Evolutionary conservation across 225 moss, liverwort and hornwort genomes (phyloP).

Genomic region (Marchantia polymorpha): DNA sequence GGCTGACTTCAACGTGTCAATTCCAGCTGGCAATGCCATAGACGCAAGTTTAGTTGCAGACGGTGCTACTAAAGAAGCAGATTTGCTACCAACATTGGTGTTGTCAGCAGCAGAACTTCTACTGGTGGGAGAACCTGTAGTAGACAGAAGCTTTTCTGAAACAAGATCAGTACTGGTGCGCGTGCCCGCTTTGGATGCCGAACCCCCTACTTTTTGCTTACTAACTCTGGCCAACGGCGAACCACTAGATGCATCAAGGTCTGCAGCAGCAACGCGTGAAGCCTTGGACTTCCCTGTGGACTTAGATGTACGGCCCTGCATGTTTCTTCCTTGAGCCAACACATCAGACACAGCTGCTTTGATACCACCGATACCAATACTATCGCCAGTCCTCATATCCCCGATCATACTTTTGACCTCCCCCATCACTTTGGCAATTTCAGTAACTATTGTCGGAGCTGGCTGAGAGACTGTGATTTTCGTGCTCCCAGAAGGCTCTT

Average conservation of each 20-base stretch:
- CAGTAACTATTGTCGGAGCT: slow-evolving; percentile 31
- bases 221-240: background rate
- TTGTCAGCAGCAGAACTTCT: background rate
- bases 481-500: background rate
- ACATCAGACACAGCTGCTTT: slow-evolving; percentile 6
- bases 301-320: slow-evolving; percentile 17
- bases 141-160: background rate
- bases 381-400: slow-evolving; percentile 24
- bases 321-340: slow-evolving; percentile 22
- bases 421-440: slow-evolving; percentile 30
- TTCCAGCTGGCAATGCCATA: too few species aligned
- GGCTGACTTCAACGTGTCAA: background rate
- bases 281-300: slow-evolving; percentile 13
- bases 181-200: background rate
- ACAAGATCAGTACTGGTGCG: background rate
- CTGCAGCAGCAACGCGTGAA: background rate
- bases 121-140: background rate
- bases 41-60: background rate
- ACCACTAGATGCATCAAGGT: background rate
- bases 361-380: background rate
- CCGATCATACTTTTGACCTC: slow-evolving; percentile 38
- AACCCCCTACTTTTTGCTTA: slow-evolving; percentile 13
- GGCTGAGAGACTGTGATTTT: slow-evolving; percentile 4
- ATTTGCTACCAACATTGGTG: background rate
- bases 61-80: background rate